Conservation (phyloP, 306 rosid species). For the Oxytropis ochrocephala region DNA sequence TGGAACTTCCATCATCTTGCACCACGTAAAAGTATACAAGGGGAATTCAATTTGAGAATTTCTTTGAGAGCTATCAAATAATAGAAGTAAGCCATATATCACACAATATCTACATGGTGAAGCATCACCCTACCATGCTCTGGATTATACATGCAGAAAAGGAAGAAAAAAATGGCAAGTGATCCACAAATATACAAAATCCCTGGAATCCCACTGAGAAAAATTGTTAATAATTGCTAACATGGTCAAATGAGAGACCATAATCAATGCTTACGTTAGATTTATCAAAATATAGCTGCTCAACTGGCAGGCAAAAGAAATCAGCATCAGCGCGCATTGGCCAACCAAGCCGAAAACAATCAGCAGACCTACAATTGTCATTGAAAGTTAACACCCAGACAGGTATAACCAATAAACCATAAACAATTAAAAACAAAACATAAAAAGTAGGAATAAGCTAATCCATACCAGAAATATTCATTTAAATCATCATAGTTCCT, state of each 20-base stretch:
- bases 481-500: slow-evolving; percentile 95
- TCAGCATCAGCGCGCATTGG: slow-evolving; percentile 99
- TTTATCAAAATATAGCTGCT: slow-evolving; percentile 31
- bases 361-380: slow-evolving; percentile 67
- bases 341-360: slow-evolving; percentile 97
- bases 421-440: not conserved
- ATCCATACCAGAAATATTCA: slow-evolving; percentile 84
- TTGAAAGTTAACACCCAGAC: slow-evolving; percentile 14
- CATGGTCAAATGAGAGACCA: not conserved
- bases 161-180: not conserved
- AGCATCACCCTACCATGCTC: not conserved
- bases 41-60: not conserved
- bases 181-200: not conserved
- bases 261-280: slow-evolving; percentile 46
- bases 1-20: too few relatives aligned
- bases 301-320: slow-evolving; percentile 58
- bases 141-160: not conserved
- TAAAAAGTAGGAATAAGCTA: not conserved
- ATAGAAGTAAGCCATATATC: not conserved
- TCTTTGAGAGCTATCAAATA: not conserved
- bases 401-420: not conserved
- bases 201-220: not conserved
- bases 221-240: not conserved
- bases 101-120: not conserved
- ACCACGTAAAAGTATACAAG: too few relatives aligned